These are phyloP conservation scores for Carex scoparia DNA, from an alignment of 176 grass and related monocot genomes.

Conservation along the genomic window DNA sequence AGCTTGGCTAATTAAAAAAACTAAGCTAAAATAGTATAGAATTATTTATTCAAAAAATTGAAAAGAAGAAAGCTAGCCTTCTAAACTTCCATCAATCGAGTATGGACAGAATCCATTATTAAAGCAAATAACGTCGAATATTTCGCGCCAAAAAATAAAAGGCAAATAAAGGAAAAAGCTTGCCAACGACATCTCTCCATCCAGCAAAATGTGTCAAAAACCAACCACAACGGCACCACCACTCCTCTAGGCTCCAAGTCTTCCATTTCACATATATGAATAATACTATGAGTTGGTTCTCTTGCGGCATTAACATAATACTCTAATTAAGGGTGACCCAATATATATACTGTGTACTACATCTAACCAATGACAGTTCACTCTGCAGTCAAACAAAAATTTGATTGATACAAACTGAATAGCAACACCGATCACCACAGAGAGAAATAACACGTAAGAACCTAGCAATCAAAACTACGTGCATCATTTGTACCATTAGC, in stretches of 20 bases:
- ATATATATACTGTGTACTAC: not conserved
- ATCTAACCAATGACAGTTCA: not conserved
- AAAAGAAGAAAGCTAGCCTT: not conserved
- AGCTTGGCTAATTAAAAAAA: not conserved
- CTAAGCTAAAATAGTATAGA: no score
- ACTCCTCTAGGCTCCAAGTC: not conserved
- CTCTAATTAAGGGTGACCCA: not conserved
- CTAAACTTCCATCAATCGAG: not conserved
- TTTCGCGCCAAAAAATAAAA: constrained; percentile 17
- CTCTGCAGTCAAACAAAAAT: not conserved
- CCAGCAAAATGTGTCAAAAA: not conserved
- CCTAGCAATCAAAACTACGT: constrained; percentile 18
- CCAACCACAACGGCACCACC: not conserved
- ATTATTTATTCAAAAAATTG: not conserved
- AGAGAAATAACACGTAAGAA: not conserved
- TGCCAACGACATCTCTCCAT: constrained; percentile 14
- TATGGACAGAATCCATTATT: constrained; percentile 30
- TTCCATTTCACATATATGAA: constrained; percentile 2
- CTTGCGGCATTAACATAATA: not conserved
- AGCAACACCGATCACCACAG: not conserved
- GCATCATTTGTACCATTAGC: constrained; percentile 6
- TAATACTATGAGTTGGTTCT: not conserved
- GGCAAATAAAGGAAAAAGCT: constrained; percentile 6
- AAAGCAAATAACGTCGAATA: constrained; percentile 8
- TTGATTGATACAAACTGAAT: not conserved